A percentile compares a stretch with the other conserved stretches of the same genome.
These are phyloP conservation scores for Abelmoschus esculentus DNA, from an alignment of 345 rosid species.

Conservation along the genomic window DNA sequence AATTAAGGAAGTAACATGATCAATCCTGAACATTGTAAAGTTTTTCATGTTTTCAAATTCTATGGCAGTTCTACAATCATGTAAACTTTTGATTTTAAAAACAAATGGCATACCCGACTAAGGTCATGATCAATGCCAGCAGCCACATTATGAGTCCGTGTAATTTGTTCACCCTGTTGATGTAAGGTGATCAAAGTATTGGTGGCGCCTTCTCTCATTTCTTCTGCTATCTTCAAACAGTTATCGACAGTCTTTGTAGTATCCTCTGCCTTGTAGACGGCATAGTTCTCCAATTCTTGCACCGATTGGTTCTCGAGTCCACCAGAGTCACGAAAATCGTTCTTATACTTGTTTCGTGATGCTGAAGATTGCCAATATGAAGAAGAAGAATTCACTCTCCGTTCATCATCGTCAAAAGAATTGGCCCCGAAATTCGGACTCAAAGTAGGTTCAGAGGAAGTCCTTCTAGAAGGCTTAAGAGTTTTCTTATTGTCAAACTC, in stretches of 20 bases:
- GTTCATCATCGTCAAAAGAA: constrained; percentile 47
- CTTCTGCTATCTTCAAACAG: constrained; percentile 87
- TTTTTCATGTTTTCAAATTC: background rate
- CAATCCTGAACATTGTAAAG: background rate
- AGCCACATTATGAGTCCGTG: constrained; percentile 57
- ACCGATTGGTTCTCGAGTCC: constrained; percentile 83
- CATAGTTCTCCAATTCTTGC: constrained; percentile 81
- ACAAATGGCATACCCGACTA: constrained; percentile 57
- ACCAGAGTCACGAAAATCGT: constrained; percentile 71
- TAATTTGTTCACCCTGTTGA: constrained; percentile 88
- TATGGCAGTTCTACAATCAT: background rate
- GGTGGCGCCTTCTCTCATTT: constrained; percentile 75
- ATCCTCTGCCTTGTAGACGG: constrained; percentile 87
- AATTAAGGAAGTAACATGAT: background rate
- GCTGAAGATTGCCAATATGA: constrained; percentile 32
- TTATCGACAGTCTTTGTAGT: constrained; percentile 70
- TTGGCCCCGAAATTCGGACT: constrained; percentile 30
- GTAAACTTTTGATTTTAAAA: background rate
- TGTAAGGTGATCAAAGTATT: constrained; percentile 72
- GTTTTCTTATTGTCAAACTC: constrained; percentile 42
- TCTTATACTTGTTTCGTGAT: constrained; percentile 52
- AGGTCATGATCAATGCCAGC: constrained; percentile 84
- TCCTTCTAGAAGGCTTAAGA: constrained; percentile 42
- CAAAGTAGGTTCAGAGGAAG: constrained; percentile 54
- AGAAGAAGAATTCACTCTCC: constrained; percentile 28